Conservation (phyloP, 2,329 filamentous ascomycete species). For the Ceratocystis smalleyi region DNA sequence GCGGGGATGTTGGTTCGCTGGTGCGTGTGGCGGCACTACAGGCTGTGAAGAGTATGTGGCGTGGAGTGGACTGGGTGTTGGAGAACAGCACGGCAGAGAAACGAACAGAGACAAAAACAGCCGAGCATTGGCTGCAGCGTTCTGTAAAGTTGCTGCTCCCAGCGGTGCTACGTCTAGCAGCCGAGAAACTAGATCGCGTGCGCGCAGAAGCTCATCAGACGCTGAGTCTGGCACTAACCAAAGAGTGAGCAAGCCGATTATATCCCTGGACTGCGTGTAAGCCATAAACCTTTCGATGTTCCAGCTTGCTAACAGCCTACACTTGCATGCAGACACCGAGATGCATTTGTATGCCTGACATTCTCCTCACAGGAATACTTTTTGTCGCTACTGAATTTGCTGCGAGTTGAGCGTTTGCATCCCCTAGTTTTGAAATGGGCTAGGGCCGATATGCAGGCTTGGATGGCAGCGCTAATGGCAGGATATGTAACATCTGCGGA, state of each 20-base stretch:
- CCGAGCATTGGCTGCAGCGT: conserved; percentile 19
- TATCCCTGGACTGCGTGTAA: not conserved
- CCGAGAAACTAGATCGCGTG: conserved; percentile 83
- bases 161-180: conserved; percentile 50
- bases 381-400: conserved; percentile 34
- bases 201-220: conserved; percentile 49
- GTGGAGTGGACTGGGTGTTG: conserved; percentile 21
- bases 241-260: conserved; percentile 29
- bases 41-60: conserved; percentile 52
- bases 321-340: conserved; percentile 23
- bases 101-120: no score
- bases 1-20: conserved; percentile 80
- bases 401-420: conserved; percentile 26
- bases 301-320: conserved; percentile 19
- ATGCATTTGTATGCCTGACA: conserved; percentile 26
- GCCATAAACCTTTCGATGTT: no score
- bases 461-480: conserved; percentile 41
- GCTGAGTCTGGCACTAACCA: conserved; percentile 30
- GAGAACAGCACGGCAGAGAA: conserved; percentile 15
- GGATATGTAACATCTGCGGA: conserved; percentile 61
- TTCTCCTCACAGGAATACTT: conserved; percentile 50
- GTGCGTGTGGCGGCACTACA: conserved; percentile 67
- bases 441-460: conserved; percentile 23
- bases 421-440: conserved; percentile 26
- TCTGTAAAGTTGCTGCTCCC: conserved; percentile 31